Conservation (phyloP, 2,329 filamentous ascomycete species). For the Phoma herbarum region DNA sequence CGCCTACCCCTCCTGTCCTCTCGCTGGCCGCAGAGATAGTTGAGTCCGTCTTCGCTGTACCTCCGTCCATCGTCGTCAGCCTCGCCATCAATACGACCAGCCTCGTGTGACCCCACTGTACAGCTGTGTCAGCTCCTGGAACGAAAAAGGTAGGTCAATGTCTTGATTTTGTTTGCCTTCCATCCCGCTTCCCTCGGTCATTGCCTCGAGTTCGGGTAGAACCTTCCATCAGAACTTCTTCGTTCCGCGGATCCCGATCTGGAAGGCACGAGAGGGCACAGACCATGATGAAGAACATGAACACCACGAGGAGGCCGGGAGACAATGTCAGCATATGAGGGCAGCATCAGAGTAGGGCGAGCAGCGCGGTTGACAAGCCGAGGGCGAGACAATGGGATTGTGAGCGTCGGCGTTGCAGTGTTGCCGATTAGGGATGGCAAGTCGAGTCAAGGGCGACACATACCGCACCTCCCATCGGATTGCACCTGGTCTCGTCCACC, state of each 20-base stretch:
- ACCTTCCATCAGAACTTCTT: slow-evolving; percentile 10
- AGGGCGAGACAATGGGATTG: slow-evolving; percentile 21
- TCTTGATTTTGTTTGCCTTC: slow-evolving; percentile 24
- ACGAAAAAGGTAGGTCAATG: slow-evolving; percentile 40
- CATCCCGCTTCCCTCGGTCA: slow-evolving; percentile 13
- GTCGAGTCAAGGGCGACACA: slow-evolving; percentile 21
- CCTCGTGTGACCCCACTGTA: slow-evolving; percentile 36
- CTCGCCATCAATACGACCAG: slow-evolving; percentile 38
- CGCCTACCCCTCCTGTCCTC: slow-evolving; percentile 36
- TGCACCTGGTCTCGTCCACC: slow-evolving; percentile 16
- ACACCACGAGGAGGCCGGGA: slow-evolving; percentile 8
- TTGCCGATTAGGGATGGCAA: slow-evolving; percentile 13
- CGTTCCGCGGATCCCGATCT: slow-evolving; percentile 14
- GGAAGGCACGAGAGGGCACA: slow-evolving; percentile 18
- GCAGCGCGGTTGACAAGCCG: not conserved
- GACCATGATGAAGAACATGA: slow-evolving; percentile 21
- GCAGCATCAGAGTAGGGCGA: slow-evolving; percentile 8
- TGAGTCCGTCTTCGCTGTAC: slow-evolving; percentile 28
- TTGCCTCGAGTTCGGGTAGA: slow-evolving; percentile 8
- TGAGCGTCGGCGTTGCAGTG: slow-evolving; percentile 4
- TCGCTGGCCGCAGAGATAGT: slow-evolving; percentile 45
- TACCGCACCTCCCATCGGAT: slow-evolving; percentile 20
- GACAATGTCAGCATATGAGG: slow-evolving; percentile 11
- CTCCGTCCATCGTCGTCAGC: slow-evolving; percentile 48
- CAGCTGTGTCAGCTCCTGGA: slow-evolving; percentile 31